phyloP scores from a whole-genome alignment of 345 rosid species.

The Aquilaria sinensis region DNA sequence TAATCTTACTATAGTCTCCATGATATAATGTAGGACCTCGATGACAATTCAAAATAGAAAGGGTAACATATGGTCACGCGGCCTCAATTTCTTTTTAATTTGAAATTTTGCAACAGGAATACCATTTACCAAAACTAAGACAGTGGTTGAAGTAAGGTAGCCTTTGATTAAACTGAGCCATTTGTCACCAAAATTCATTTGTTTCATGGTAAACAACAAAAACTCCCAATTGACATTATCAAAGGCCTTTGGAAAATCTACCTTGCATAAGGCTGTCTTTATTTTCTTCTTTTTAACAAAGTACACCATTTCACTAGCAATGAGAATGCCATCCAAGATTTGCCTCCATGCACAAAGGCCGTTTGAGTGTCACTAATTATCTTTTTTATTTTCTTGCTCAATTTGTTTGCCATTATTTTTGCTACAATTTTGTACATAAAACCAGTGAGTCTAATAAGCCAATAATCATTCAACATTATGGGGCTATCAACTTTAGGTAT shows the following conservation, averaged over 20 bases:
- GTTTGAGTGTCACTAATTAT: neutral
- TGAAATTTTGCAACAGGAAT: neutral
- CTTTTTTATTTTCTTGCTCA: neutral
- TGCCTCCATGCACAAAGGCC: neutral
- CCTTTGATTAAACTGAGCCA: neutral
- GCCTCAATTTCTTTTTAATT: neutral
- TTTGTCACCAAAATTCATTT: neutral
- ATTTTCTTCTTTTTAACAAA: neutral
- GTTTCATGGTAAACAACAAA: neutral
- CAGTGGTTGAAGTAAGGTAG: neutral
- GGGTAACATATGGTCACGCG: neutral
- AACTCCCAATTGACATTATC: neutral
- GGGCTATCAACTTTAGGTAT: neutral
- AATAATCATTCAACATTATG: neutral
- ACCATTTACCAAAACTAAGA: neutral
- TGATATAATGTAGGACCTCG: no score
- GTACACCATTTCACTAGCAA: neutral
- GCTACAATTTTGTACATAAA: neutral
- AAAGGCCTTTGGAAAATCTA: neutral
- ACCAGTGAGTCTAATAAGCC: neutral
- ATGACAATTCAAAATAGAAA: no score
- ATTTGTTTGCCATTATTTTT: neutral
- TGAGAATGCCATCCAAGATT: neutral
- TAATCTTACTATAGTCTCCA: no score
- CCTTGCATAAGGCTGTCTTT: neutral